Conservation (phyloP, 1,284 basidiomycete species). For the Rhizopogon parksii region DNA sequence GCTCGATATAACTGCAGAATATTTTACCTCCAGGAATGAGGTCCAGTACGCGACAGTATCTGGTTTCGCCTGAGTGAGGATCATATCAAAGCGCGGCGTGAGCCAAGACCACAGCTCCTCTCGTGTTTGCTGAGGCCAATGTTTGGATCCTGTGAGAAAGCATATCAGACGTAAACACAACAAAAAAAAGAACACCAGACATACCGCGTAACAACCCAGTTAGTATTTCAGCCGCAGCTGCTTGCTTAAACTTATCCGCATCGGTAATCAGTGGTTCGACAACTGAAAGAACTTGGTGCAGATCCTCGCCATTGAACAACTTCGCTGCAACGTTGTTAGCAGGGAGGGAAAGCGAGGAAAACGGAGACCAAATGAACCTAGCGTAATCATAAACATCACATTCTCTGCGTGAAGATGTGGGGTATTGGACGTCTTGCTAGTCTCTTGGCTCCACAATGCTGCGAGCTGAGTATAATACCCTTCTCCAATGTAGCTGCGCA, state of each 20-base stretch:
- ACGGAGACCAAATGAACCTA: conserved; percentile 40
- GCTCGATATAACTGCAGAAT: not conserved
- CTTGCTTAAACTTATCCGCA: conserved; percentile 84
- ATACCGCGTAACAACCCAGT: conserved; percentile 67
- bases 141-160: conserved; percentile 67
- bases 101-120: conserved; percentile 80
- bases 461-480: conserved; percentile 59
- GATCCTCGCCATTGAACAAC: conserved; percentile 50
- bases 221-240: conserved; percentile 84
- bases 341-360: not conserved
- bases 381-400: conserved; percentile 58
- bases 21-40: conserved; percentile 47
- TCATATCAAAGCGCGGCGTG: conserved; percentile 56
- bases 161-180: conserved; percentile 5
- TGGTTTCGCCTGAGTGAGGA: conserved; percentile 77
- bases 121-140: conserved; percentile 70
- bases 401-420: conserved; percentile 63
- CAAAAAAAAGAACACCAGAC: conserved; percentile 8
- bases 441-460: conserved; percentile 69
- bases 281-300: conserved; percentile 47
- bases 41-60: conserved; percentile 79
- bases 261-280: conserved; percentile 61
- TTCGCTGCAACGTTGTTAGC: conserved; percentile 42
- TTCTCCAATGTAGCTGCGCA: conserved; percentile 45
- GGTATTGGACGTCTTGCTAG: conserved; percentile 41